phyloP scores from a whole-genome alignment of 1,284 basidiomycete species.

The Cronartium ribicola region DNA sequence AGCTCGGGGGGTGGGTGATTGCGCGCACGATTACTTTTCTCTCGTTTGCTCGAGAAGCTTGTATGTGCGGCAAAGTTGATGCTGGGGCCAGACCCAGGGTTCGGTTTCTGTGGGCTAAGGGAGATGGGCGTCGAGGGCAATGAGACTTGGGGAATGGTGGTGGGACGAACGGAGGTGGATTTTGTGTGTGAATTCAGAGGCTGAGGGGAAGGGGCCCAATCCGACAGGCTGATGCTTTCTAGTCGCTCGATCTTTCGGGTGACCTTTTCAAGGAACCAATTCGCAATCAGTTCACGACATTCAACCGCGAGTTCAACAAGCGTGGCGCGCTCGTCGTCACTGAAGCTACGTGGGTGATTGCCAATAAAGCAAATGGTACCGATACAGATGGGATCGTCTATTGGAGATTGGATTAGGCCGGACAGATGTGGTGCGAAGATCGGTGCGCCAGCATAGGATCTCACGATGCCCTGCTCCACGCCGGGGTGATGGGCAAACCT shows the following conservation, averaged over 20 bases:
- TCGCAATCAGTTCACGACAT: slow-evolving; percentile 44
- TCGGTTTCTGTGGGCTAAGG: neutral
- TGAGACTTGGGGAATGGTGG: neutral
- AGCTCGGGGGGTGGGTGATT: too few relatives aligned
- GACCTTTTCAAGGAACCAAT: slow-evolving; percentile 43
- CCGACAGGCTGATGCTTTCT: neutral
- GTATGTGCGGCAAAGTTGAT: too few relatives aligned
- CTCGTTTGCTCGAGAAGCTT: too few relatives aligned
- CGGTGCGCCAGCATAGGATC: slow-evolving; percentile 43
- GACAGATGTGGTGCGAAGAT: slow-evolving; percentile 33
- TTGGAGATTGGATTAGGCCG: slow-evolving; percentile 34
- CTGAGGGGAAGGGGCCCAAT: neutral
- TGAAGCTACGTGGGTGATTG: slow-evolving; percentile 46
- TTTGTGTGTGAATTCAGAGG: too few relatives aligned
- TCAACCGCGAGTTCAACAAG: slow-evolving; percentile 44
- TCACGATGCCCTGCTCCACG: slow-evolving; percentile 14
- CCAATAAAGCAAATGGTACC: slow-evolving; percentile 49
- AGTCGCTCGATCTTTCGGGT: slow-evolving; percentile 9
- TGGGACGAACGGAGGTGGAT: too few relatives aligned
- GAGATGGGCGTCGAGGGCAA: slow-evolving; percentile 4
- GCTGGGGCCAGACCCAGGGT: neutral
- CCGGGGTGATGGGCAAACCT: slow-evolving; percentile 31
- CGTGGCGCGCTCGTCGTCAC: slow-evolving; percentile 45
- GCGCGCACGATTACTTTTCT: too few relatives aligned
- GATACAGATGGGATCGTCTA: slow-evolving; percentile 30